Evolutionary conservation across 495 filamentous ascomycete species (phyloP), one percentile per base, ranked within the genome.

Genomic region (Cairneyella variabilis): DNA sequence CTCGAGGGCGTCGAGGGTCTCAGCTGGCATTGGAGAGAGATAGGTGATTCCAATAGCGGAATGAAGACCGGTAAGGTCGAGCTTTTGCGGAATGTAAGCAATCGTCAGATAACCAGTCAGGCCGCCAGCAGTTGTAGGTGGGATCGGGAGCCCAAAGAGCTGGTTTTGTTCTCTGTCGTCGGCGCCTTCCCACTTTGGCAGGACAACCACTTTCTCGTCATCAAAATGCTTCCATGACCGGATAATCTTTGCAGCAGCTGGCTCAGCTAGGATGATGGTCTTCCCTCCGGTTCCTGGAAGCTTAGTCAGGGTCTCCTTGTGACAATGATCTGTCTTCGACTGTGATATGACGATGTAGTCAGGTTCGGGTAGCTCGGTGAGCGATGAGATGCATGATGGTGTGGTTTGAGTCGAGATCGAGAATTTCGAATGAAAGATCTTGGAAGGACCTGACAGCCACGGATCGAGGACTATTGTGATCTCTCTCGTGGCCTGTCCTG

Each of bases 11-110:
- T 51, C 27, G 51, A 32, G 17, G 23, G 16, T n/a, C 30, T 39
- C 52, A 32, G 37, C 34, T 32, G 57, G 48, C 41, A 58, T 57
- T 23, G 65, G 47, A 12, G 54, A 61, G 10, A 82, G 82, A 61
- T 89, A 89, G 1, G 84, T 89, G 23, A 89, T 86, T 28, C 82
- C 83, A 40, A 89, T 73, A 4, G 84, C 86, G 9, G 76, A 77
- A 59, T 88, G 84, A 1, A 88, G 57, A 18, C 79, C 76, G 0
- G 76, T 74, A 3, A 86, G 44, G 60, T 89, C 84, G 38, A 72
- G 60, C 61, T 77, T 80, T 30, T 83, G 77, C 2, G 80, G 71
- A 25, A 90, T 75, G 57, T 78, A 83, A 4, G 83, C 74, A 9
- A 89, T 71, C 14, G 83, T 86, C 8, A 85, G 78, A 67, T 83